Base-by-base conservation (phyloP, 805 yeast species). In the Helenozyma baotianmanensis region DNA sequence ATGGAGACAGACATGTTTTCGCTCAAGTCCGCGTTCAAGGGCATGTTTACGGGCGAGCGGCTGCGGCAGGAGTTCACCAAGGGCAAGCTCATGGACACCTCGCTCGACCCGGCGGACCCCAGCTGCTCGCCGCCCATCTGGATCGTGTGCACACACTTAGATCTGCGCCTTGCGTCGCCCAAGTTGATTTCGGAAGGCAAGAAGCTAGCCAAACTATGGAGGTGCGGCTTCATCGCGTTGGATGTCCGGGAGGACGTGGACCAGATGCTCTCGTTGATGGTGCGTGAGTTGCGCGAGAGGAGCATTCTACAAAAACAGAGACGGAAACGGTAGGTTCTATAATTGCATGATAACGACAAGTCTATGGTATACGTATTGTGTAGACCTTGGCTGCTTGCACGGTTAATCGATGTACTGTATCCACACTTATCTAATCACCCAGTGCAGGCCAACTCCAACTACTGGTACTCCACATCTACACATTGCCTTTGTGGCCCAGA, bases 1-100 rank as follows among this genome's bases (percentile, higher is more conserved):
- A 66, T 74, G 47, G 92, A 82, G 51, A 72, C 74, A 25, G 92
- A 82, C 49, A 66, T 78, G 0, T 79, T 76, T 45, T 76, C 83
- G 0, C 45, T 82, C 19, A 69, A 78, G 38, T 64, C 72, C 32
- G 74, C 80, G 3, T 49, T 82, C 23, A 77, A 72, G 38, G 75
- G 64, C 40, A 60, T 80, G 39, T 78, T 85, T 80, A 71, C 70
- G 38, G 27, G 32, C 80, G 70, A 68, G 37, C 21, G 23, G 9
- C 23, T 29, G 19, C n/a, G n/a, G n/a, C n/a, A n/a, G n/a, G 38
- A 27, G 9, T 24, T 27, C 9, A 36, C 42, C 7, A 23, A 15
- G 1, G 35, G 33, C 16, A 36, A 43, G 9, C 42, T 57, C 15
- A 35, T 54, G 16, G 56, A 46, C n/a, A 49, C 50, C 25, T 51